phyloP scores from a whole-genome alignment of 2,329 filamentous ascomycete species.

The Penicillium brasilianum region DNA sequence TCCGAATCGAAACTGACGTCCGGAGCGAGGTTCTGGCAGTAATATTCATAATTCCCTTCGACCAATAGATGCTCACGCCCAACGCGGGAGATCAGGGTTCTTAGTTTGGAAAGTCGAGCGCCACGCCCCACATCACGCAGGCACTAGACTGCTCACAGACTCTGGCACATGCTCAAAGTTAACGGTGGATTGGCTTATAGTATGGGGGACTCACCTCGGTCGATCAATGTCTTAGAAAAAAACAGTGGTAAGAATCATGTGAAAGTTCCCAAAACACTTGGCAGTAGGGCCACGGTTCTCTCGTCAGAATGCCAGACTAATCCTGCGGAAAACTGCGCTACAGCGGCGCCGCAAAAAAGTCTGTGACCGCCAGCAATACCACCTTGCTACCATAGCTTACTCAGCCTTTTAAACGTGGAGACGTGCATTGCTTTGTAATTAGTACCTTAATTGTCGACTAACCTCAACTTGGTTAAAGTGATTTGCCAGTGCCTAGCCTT shows the following conservation, averaged over 20 bases:
- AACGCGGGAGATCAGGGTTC: not conserved
- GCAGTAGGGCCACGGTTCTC: not conserved
- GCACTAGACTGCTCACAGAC: not conserved
- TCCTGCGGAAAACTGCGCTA: not conserved
- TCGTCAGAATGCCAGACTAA: not conserved
- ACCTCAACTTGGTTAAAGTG: no score
- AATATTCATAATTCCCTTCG: not conserved
- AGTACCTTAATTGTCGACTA: no score
- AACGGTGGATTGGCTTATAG: not conserved
- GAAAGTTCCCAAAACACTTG: not conserved
- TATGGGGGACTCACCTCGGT: not conserved
- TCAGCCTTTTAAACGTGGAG: no score
- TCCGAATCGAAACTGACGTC: not conserved
- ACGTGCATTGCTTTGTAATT: no score
- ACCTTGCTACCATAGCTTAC: no score
- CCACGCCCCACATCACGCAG: not conserved
- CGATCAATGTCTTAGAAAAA: not conserved
- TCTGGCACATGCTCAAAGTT: not conserved
- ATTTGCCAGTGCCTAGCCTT: no score
- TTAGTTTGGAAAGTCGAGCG: not conserved
- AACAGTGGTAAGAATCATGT: not conserved
- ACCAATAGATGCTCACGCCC: not conserved
- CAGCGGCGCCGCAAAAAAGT: no score
- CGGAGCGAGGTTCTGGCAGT: not conserved
- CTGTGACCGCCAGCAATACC: no score